Base-by-base conservation (phyloP, 768 basidiomycete genomes). In the Pulveroboletus sp. region DNA sequence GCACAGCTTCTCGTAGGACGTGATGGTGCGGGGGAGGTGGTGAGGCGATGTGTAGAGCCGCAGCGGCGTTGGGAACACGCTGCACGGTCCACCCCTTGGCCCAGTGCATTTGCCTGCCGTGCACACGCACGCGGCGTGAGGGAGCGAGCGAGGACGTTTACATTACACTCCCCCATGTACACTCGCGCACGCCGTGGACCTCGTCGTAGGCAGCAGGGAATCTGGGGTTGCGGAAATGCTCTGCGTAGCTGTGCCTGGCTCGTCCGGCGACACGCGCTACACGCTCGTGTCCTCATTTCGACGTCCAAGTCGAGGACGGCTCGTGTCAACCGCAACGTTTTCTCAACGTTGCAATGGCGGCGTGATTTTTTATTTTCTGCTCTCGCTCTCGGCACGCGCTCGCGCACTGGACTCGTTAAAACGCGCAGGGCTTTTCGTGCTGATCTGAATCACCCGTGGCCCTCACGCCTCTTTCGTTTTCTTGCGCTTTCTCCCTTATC, bases 261-360 rank as follows among this genome's bases (percentile, higher is more conserved):
- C 21, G 21, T 21, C 21, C 21, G 21, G 21, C 3, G 21, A 18
- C 30, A 9, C 18, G 30, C 21, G 8, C 42, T 31, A 18, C 42
- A 8, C 30, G n/a, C 42, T 12, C 28, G 42, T 35, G 46, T 49
- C 43, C 46, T 47, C 50, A 50, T 52, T 55, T 51, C 30, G 36
- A 41, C 9, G 45, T 52, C 46, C 53, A 3, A 35, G 58, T 63
- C 54, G 55, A 57, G 55, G 47, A 47, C 43, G 30, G 41, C 46
- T 49, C 52, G 39, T 56, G 59, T 59, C 56, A 52, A 38, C 24
- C 32, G 46, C 58, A 67, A 65, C 64, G 64, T 67, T 67, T 39
- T 52, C 55, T 51, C 62, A 65, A 67, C 64, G 64, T 62, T 66
- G 63, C 63, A 46, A 21, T 54, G 50, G 24, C 11, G 41, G 47